These are phyloP conservation scores for Kwoniella europaea DNA, from an alignment of 768 basidiomycete species.

Conservation along the genomic window DNA sequence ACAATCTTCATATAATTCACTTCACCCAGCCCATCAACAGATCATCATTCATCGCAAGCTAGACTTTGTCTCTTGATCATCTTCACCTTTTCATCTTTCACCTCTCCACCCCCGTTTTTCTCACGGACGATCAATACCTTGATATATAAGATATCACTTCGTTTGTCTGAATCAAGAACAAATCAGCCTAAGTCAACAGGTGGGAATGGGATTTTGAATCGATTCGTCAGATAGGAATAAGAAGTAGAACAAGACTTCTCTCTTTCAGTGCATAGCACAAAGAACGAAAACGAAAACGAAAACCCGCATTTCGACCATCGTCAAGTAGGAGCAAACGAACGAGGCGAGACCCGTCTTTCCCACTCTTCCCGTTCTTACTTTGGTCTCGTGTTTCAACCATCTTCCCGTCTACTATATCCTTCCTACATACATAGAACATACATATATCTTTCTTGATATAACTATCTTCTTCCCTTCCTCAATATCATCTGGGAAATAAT, in stretches of 20 bases:
- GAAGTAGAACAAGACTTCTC: neutral
- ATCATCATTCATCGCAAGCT: neutral
- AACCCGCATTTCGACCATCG: too few species aligned
- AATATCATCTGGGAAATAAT: neutral
- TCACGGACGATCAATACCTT: slow-evolving; percentile 7
- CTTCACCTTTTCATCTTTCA: too few species aligned
- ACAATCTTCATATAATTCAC: neutral
- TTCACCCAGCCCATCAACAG: neutral
- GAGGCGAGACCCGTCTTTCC: neutral
- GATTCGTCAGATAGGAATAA: neutral
- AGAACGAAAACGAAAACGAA: too few species aligned
- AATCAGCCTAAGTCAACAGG: neutral
- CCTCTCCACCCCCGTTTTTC: neutral
- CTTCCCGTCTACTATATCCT: neutral
- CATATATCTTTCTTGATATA: too few species aligned
- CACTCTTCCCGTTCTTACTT: neutral
- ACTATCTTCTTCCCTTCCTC: slow-evolving; percentile 2
- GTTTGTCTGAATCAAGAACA: neutral
- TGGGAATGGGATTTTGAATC: neutral
- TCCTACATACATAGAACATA: too few species aligned
- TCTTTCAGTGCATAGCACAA: neutral
- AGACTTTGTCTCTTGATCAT: neutral
- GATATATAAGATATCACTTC: neutral
- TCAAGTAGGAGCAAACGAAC: too few species aligned
- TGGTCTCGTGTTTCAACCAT: too few species aligned